These are phyloP conservation scores for Handroanthus guayacan DNA, from an alignment of 257 asterid genomes.

Conservation along the genomic window DNA sequence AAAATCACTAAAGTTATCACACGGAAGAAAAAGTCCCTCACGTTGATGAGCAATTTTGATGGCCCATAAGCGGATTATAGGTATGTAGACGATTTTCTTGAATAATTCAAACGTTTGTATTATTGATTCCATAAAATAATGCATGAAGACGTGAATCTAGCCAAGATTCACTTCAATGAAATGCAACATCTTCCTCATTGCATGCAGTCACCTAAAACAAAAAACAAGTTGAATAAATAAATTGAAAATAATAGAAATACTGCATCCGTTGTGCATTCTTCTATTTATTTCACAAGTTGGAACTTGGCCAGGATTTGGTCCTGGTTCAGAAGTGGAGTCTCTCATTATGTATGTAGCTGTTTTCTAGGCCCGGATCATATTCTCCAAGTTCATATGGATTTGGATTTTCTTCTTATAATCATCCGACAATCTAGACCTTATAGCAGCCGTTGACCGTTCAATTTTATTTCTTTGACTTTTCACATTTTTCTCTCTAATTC, in stretches of 20 bases:
- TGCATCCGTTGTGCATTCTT: not conserved
- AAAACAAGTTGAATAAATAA: not conserved
- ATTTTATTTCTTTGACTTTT: not conserved
- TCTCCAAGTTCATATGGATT: slow-evolving; percentile 28
- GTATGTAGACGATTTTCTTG: slow-evolving; percentile 44
- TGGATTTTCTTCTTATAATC: not conserved
- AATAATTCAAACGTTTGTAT: slow-evolving; percentile 29
- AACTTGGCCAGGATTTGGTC: slow-evolving; percentile 23
- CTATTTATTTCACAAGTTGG: not conserved
- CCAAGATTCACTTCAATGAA: slow-evolving; percentile 33
- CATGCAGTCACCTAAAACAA: not conserved
- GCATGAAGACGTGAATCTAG: slow-evolving; percentile 45
- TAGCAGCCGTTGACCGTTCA: not conserved
- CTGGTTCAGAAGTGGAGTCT: slow-evolving; percentile 27
- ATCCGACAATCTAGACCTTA: not conserved
- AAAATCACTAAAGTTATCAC: not conserved
- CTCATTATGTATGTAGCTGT: slow-evolving; percentile 35
- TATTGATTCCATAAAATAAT: not conserved
- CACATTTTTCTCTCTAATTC: not conserved
- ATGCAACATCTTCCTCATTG: not conserved
- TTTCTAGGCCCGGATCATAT: slow-evolving; percentile 21
- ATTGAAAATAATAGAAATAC: slow-evolving; percentile 3
- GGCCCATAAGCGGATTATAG: slow-evolving; percentile 9
- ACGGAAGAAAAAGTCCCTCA: no score
- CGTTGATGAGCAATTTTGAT: not conserved